Evolutionary conservation across 1,284 basidiomycete species (phyloP).

Genomic region (Trichosporon sp.): DNA sequence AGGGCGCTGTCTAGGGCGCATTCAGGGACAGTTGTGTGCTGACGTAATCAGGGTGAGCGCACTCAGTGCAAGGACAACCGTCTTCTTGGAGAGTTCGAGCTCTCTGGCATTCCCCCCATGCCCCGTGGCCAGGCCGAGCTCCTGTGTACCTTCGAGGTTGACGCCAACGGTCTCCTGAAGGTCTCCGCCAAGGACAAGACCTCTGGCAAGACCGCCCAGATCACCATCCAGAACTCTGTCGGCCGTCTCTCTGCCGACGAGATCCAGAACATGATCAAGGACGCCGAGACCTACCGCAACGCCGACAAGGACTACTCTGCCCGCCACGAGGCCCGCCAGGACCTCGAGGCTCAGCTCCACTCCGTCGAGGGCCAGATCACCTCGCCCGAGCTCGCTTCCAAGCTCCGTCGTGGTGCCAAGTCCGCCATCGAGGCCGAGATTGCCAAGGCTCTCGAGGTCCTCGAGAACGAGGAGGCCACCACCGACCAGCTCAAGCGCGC

Average conservation of each 20-base stretch:
- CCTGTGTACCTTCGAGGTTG: constrained; percentile 93
- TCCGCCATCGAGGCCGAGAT: constrained; percentile 89
- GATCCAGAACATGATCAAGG: constrained; percentile 98
- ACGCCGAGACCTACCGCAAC: constrained; percentile 91
- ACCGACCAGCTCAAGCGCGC: constrained; percentile 91
- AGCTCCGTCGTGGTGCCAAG: constrained; percentile 94
- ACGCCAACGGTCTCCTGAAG: constrained; percentile 89
- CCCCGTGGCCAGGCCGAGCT: constrained; percentile 94
- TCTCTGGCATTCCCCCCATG: constrained; percentile 93
- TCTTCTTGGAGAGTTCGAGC: constrained; percentile 94
- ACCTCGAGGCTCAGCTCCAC: constrained; percentile 92
- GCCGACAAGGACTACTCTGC: constrained; percentile 96
- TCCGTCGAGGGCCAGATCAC: constrained; percentile 90
- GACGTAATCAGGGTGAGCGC: constrained; percentile 59
- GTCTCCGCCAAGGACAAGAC: constrained; percentile 92
- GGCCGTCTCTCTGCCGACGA: constrained; percentile 89
- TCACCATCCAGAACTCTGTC: constrained; percentile 76
- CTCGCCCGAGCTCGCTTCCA: constrained; percentile 84
- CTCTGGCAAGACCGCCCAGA: constrained; percentile 92
- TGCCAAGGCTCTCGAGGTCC: constrained; percentile 89
- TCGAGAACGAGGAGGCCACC: constrained; percentile 88
- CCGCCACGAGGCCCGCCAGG: constrained; percentile 91
- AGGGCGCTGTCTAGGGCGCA: too few relatives aligned
- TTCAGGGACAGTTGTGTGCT: background rate
- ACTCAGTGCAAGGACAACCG: constrained; percentile 96